Base-by-base conservation (phyloP, 1,139 yeast species). In the Geotrichum phurueaensis region DNA sequence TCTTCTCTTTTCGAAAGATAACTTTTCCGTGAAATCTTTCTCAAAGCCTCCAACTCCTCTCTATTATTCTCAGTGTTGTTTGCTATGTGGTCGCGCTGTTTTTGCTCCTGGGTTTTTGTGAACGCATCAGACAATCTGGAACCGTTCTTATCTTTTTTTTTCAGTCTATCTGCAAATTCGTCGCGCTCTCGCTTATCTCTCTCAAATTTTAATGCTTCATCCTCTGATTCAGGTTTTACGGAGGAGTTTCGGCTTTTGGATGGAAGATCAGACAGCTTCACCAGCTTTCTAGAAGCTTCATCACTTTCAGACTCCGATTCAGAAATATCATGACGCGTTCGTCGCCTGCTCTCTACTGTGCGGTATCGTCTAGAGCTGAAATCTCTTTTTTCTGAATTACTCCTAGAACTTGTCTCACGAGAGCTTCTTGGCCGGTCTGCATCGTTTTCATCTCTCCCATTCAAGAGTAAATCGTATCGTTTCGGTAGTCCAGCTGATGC, bases 1-100 rank as follows among this genome's bases (percentile, higher is more conserved):
- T 77, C 76, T 63, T 82, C 85, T 60, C 86, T 74, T 60, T 76
- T 76, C 3, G 77, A 71, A 31, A 83, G 71, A 61, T 82, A 82
- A 31, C 73, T 69, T 64, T 81, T 84, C 55, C 86, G 73, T 0
- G 86, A 82, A 13, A 79, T 68, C 29, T 72, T 67, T 51, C 86
- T 72, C 36, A 83, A 71, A 47, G 69, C 69, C 4, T 68, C 66
- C 29, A 74, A 64, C 48, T 71, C 73, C 10, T 65, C 66, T 39
- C 58, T 45, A 23, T 65, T 65, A 18, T 62, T 62, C 1, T 70
- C 70, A 0, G 66, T 65, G 27, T 68, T 66, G 5, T 68, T 67
- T 1, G 65, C 68, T 20, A 63, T 61, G 12, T 63, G 58, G 2
- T 66, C 65, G 3, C 67, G 63, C 18, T 62, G 58, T 57, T 60